Conservation (phyloP, 148 eudicot genomes). For the Dianthus caryophyllus region DNA sequence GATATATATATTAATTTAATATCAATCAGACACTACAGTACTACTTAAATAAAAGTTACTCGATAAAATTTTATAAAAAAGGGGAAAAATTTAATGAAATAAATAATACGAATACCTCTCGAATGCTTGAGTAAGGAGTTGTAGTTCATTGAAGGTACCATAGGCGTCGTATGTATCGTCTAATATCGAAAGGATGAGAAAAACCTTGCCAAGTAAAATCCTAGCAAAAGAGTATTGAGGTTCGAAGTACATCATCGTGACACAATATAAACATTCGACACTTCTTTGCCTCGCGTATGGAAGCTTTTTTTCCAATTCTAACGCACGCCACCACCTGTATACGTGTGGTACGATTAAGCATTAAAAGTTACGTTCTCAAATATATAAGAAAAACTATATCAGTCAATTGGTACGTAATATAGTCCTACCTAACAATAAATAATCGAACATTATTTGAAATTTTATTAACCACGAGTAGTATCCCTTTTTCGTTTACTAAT, state of each 20-base stretch:
- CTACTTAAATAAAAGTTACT: no score
- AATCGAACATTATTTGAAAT: no score
- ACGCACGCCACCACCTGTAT: conserved; percentile 30
- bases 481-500: no score
- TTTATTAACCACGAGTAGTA: no score
- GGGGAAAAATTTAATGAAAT: not conserved
- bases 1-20: no score
- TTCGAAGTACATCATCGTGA: conserved; percentile 17
- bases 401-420: no score
- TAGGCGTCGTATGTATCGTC: conserved; percentile 45
- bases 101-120: not conserved
- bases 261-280: conserved; percentile 29
- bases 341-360: not conserved
- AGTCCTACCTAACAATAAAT: no score
- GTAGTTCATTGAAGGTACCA: conserved; percentile 31
- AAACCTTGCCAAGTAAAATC: conserved; percentile 11
- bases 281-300: conserved; percentile 31
- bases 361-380: no score
- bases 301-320: conserved; percentile 20
- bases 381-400: no score
- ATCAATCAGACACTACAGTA: no score
- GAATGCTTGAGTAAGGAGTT: conserved; percentile 25
- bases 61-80: no score
- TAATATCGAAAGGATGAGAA: conserved; percentile 12
- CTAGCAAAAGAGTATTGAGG: conserved; percentile 33